Evolutionary conservation across 1,284 basidiomycete genomes (phyloP), one percentile per base, ranked within the genome.

Genomic region (Trichosporon sp.): DNA sequence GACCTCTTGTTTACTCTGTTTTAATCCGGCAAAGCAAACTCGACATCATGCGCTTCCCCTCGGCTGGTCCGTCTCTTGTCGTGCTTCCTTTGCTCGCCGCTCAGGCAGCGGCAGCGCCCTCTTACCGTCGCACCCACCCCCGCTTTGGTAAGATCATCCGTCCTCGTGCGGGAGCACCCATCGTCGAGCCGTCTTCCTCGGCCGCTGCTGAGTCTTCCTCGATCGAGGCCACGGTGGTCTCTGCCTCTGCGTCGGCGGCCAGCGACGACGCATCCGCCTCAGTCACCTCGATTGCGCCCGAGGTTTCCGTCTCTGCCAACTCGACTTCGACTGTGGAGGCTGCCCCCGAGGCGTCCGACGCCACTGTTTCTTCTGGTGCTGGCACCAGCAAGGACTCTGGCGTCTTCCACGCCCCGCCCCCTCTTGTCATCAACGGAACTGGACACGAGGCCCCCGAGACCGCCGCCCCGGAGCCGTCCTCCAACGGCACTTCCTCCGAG

Each of bases 81-180:
- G 73, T 80, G 63, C 73, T 76, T 27, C 77, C 75, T 32, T 72
- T 79, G 58, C 74, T 79, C 18, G 79, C 75, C 5, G 70, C 73
- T 2, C 65, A 74, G 21, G 68, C 75, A 23, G 60, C 76, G 23
- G 79, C 79, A 7, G 68, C 75, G 1, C 77, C 78, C 6, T 73
- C 70, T 23, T 70, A 66, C n/a, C 72, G 73, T 35, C 70, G 75
- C 66, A 72, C 68, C 27, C 65, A 70, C 32, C 29, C 69, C 15
- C 65, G 70, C 29, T 76, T 76, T 66, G 69, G 72, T 44, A 74
- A 73, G 58, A 65, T 76, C 51, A 76, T 69, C 70, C 32, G 66
- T 34, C 66, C 66, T 51, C 70, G 66, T 42, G 64, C 67, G 23
- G 58, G 62, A 21, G 56, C 38, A n/a, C 34, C 44, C 32, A 38